These are phyloP conservation scores for Daldinia decipiens DNA, from an alignment of 495 filamentous ascomycete genomes.

Conservation along the genomic window DNA sequence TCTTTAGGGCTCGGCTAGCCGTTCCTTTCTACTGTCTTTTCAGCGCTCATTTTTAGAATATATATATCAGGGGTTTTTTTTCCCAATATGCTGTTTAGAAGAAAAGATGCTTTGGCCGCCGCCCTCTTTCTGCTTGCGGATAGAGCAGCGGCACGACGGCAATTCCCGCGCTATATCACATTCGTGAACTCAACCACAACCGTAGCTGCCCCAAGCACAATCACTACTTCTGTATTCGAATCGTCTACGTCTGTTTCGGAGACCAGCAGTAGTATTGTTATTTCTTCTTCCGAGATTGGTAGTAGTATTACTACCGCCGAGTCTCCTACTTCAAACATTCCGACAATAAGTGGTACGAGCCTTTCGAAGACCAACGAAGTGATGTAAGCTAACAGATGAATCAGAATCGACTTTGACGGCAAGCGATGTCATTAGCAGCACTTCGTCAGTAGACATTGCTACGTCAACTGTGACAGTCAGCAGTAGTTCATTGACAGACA, in stretches of 20 bases:
- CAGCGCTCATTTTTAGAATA: conserved; percentile 12
- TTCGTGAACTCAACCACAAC: conserved; percentile 13
- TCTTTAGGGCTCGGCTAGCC: conserved; percentile 28
- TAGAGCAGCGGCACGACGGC: conserved; percentile 11
- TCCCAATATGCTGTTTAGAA: conserved; percentile 33
- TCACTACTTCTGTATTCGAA: background rate
- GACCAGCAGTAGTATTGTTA: background rate
- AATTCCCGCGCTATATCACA: background rate
- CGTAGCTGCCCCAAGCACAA: conserved; percentile 6
- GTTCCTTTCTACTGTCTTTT: conserved; percentile 20
- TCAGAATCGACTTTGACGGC: background rate
- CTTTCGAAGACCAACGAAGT: background rate
- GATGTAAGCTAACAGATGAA: background rate
- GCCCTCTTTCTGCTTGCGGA: conserved; percentile 25
- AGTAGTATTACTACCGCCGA: background rate
- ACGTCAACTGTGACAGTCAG: background rate
- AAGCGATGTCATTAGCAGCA: conserved; percentile 5
- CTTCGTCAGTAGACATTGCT: background rate
- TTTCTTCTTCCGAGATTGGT: background rate
- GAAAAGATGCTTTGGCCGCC: conserved; percentile 21
- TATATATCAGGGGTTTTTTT: conserved; percentile 4
- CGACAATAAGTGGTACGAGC: conserved; percentile 3
- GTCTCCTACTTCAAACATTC: background rate
- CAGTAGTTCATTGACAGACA: background rate
- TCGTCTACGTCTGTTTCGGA: background rate